These are phyloP conservation scores for Globisporangium mamillatum DNA, from an alignment of 352 stramenopile species.

Conservation along the genomic window DNA sequence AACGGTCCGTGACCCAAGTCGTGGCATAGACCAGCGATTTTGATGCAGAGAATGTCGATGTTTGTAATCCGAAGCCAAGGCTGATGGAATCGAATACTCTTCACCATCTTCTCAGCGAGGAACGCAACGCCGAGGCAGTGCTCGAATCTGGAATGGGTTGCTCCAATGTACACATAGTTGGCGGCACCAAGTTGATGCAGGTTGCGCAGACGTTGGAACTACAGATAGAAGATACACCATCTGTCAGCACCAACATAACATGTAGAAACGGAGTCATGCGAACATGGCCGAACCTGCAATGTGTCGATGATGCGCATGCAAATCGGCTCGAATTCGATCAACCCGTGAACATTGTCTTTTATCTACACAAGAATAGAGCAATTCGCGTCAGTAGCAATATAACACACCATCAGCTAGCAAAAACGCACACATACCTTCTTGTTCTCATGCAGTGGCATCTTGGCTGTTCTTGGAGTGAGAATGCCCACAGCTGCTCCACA, in stretches of 20 bases:
- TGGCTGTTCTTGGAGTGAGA: slow-evolving; percentile 12
- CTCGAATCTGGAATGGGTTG: slow-evolving; percentile 78
- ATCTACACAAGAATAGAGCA: slow-evolving; percentile 35
- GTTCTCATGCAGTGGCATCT: slow-evolving; percentile 31
- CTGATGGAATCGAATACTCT: slow-evolving; percentile 76
- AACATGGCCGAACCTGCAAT: slow-evolving; percentile 39
- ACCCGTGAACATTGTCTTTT: slow-evolving; percentile 76
- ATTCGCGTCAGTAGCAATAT: slow-evolving; percentile 1
- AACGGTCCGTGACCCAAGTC: slow-evolving; percentile 79
- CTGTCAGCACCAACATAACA: neutral
- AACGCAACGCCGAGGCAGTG: slow-evolving; percentile 94
- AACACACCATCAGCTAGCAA: slow-evolving; percentile 3
- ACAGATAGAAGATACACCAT: neutral
- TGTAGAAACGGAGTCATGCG: too few species aligned
- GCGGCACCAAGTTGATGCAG: slow-evolving; percentile 93
- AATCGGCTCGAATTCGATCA: slow-evolving; percentile 75
- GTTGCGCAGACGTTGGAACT: slow-evolving; percentile 93
- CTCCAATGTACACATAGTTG: slow-evolving; percentile 87
- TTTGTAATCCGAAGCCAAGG: slow-evolving; percentile 87
- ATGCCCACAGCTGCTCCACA: neutral
- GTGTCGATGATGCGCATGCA: slow-evolving; percentile 85
- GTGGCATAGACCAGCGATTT: slow-evolving; percentile 80
- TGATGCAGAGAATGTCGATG: slow-evolving; percentile 64
- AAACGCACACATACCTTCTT: slow-evolving; percentile 36
- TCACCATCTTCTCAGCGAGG: slow-evolving; percentile 88